Evolutionary conservation across 768 basidiomycete species (phyloP).

Genomic region (Boletus subcaerulescens): DNA sequence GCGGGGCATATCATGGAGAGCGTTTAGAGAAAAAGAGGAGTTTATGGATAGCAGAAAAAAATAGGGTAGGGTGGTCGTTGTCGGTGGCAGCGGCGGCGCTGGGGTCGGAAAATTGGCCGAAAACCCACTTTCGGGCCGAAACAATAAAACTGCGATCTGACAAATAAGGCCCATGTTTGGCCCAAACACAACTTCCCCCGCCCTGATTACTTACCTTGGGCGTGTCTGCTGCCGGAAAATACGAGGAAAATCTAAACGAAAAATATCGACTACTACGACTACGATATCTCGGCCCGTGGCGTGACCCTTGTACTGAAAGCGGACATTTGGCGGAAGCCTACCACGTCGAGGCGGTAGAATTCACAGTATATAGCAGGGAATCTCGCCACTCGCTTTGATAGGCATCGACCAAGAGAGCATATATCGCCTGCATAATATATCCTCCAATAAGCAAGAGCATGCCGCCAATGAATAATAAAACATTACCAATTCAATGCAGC

Average conservation of each 20-base stretch:
- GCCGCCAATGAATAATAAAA: not conserved
- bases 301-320: not conserved
- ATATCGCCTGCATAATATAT: not conserved
- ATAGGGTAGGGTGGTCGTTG: conserved; percentile 37
- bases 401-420: not conserved
- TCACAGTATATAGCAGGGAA: not conserved
- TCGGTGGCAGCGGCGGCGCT: conserved; percentile 56
- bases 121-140: conserved; percentile 56
- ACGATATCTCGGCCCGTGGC: conserved; percentile 1
- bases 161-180: conserved; percentile 32
- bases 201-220: conserved; percentile 29
- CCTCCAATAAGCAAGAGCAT: conserved; percentile 3
- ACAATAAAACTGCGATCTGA: conserved; percentile 34
- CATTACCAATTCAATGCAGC: conserved; percentile 6
- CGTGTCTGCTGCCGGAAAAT: not conserved
- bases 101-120: conserved; percentile 62
- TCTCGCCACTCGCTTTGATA: conserved; percentile 1
- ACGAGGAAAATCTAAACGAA: conserved; percentile 9
- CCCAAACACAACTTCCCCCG: conserved; percentile 22
- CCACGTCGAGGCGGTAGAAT: not conserved
- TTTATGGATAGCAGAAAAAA: conserved; percentile 34
- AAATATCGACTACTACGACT: conserved; percentile 7
- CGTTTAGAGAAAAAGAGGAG: conserved; percentile 36
- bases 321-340: not conserved
- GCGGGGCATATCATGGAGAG: conserved; percentile 86